These are phyloP conservation scores for Hypericum androsaemum DNA, from an alignment of 345 rosid genomes.

Conservation along the genomic window DNA sequence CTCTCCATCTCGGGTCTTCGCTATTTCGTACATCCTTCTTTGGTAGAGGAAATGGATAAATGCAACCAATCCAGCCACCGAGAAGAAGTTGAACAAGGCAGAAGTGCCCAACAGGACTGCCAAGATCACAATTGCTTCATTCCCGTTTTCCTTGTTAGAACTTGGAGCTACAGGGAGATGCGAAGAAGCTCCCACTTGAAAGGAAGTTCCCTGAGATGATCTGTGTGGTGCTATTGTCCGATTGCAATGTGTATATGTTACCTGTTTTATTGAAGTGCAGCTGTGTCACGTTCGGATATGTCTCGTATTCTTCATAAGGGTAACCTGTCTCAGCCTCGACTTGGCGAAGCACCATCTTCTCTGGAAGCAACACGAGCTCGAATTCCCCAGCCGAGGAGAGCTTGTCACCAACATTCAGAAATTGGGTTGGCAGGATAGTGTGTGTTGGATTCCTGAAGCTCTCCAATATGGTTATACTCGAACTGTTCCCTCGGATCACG, in stretches of 20 bases:
- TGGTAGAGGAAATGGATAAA: too few species aligned
- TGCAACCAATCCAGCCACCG: constrained; percentile 13
- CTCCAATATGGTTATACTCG: constrained; percentile 32
- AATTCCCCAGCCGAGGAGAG: constrained; percentile 32
- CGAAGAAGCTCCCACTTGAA: constrained; percentile 19
- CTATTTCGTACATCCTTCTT: too few species aligned
- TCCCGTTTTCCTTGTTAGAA: neutral
- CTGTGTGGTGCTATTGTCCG: neutral
- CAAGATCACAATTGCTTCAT: neutral
- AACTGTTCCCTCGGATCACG: constrained; percentile 21
- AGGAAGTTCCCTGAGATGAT: neutral
- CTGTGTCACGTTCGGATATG: too few species aligned
- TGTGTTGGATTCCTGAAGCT: constrained; percentile 31
- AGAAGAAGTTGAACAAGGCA: constrained; percentile 10
- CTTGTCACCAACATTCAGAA: constrained; percentile 1
- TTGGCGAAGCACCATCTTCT: constrained; percentile 28
- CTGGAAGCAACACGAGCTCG: constrained; percentile 14
- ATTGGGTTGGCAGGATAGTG: constrained; percentile 30
- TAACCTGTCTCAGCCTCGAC: constrained; percentile 15
- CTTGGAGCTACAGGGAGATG: neutral
- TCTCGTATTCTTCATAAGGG: too few species aligned
- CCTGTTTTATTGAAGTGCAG: too few species aligned
- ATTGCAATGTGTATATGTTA: neutral
- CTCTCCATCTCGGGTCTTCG: too few species aligned
- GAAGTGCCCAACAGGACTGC: constrained; percentile 17